Conservation (phyloP, 441 rosid species). For the Populus hybrid region DNA sequence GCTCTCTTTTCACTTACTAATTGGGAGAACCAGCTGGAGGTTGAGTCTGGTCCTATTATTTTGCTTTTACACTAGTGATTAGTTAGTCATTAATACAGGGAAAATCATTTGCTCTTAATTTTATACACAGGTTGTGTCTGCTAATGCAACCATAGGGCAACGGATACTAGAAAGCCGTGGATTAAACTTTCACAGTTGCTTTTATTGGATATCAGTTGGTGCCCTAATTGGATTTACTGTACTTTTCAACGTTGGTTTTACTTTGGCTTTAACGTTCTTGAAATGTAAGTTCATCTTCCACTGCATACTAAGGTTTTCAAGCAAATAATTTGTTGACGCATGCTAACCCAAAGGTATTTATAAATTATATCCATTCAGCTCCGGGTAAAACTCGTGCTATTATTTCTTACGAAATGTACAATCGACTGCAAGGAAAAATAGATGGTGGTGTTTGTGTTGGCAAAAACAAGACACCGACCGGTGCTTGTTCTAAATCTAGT, state of each 20-base stretch:
- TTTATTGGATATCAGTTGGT: constrained; percentile 63
- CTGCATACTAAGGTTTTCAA: not conserved
- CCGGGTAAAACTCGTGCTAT: constrained; percentile 49
- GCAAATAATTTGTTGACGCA: not conserved
- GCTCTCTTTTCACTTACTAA: not conserved
- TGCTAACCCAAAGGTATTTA: constrained; percentile 1
- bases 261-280: constrained; percentile 50
- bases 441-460: not conserved
- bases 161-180: constrained; percentile 50
- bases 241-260: constrained; percentile 48
- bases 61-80: not conserved
- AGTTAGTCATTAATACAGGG: not conserved
- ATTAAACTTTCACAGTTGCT: constrained; percentile 39
- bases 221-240: constrained; percentile 51
- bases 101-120: constrained; percentile 5
- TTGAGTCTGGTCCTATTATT: not conserved
- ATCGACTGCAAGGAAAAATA: constrained; percentile 22
- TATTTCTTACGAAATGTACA: constrained; percentile 40
- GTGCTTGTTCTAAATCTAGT: constrained; percentile 2
- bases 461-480: not conserved
- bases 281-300: constrained; percentile 42
- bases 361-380: constrained; percentile 36
- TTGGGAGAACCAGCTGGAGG: not conserved
- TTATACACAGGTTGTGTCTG: constrained; percentile 22
- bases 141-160: constrained; percentile 42